Base-by-base conservation (phyloP, 441 rosid genomes). In the Flueggea neowawraea region DNA sequence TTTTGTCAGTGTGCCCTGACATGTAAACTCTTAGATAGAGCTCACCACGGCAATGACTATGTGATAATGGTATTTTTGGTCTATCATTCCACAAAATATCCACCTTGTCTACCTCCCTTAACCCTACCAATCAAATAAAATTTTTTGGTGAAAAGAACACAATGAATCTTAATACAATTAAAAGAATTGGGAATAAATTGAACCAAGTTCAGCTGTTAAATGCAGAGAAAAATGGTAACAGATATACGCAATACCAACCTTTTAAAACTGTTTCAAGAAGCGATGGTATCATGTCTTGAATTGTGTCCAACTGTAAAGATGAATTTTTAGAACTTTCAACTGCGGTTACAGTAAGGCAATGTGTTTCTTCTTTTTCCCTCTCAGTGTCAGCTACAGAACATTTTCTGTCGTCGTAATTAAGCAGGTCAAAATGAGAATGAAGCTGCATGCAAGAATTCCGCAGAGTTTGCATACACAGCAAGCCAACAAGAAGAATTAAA, bases 71-170 rank as follows among this genome's bases (percentile, higher is more conserved):
- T 36, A 55, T 78, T 74, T 79, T 85, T 48, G 73, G 71, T 45
- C 53, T 63, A 60, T 92, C 96, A 13, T 73, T 82, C 99, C 99
- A 95, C 49, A 95, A 67, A 28, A 95, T 79, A 62, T 84, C 85
- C 49, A 92, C 98, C 75, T 83, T 92, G 66, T 83, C 80, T 32
- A 95, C 81, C 83, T 81, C 98, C 64, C 52, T 36, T 70, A 75
- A 86, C 55, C 99, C 99, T 95, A 66, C 65, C 65, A 58, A 72
- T 49, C 66, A 69, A 43, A 33, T 39, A 31, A 22, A 32, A 53
- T 61, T 5, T 45, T n/a, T 43, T 43, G 0, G 45, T 43, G 12
- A 6, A 43, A 22, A 22, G 28, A 22, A 22, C 28, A 17, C 22
- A 10, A 28, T 22, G 58, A 39, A 12, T 3, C 14, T 55, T 10